Evolutionary conservation across 768 basidiomycete genomes (phyloP), one percentile per base, ranked within the genome.

Genomic region (Thelephora aurantiotincta): DNA sequence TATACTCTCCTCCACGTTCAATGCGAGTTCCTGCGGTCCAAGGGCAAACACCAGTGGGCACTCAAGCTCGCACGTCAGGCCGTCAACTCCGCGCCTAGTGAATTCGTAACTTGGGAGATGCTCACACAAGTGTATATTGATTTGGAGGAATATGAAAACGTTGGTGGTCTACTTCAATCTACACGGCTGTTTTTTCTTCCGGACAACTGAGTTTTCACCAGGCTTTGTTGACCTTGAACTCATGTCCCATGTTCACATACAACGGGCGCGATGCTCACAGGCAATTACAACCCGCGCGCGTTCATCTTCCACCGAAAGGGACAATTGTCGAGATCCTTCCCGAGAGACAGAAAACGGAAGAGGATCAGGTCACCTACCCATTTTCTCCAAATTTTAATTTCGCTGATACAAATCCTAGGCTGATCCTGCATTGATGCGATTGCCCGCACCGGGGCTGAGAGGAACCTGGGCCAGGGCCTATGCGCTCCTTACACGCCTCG

Each of bases 211-310:
- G 9, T 30, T 19, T 9, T 23, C 19, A n/a, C 19, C 43, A 72
- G 71, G 91, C 92, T 0, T 69, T 98, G 12, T 70, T 97, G 36
- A 96, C 94, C 1, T 77, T 97, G 44, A 97, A 97, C 60, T 97
- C 93, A n/a, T 97, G 96, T 67, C 93, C 94, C 2, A 98, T 99
- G 96, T 99, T 99, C 66, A 98, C 96, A 6, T 98, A 87, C 67
- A 96, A 96, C 58, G 94, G 96, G 38, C 80, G 93, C 18, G 96
- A 99, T 62, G 71, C 82, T 2, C 96, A 99, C 60, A 77, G 92
- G 3, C 78, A 75, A 60, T 77, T 97, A 9, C 70, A 83, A 1
- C 80, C 92, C 14, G 69, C 82, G 1, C 78, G 81, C 50, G 74
- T 92, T 5, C 89, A 93, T 62, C 70, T 96, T 0, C 96, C 96